Evolutionary conservation across 2,329 filamentous ascomycete species (phyloP).

Genomic region (Talaromyces sp.): DNA sequence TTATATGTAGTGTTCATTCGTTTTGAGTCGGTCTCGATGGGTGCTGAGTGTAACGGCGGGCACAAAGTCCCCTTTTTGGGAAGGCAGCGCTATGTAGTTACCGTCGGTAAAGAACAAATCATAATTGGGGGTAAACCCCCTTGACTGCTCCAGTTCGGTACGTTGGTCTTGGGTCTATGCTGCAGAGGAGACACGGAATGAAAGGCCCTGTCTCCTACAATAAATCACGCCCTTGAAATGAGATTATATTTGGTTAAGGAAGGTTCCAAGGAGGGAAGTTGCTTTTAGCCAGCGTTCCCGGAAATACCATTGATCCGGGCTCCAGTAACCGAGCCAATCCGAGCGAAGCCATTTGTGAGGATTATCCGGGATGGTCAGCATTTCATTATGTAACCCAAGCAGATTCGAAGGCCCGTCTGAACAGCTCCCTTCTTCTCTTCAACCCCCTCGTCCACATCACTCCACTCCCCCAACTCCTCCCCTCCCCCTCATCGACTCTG

Average conservation of each 20-base stretch:
- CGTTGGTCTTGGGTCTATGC: constrained; percentile 63
- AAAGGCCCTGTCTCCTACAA: constrained; percentile 61
- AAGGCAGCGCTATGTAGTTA: constrained; percentile 53
- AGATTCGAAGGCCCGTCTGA: constrained; percentile 33
- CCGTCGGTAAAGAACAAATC: constrained; percentile 69
- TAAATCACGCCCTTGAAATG: constrained; percentile 61
- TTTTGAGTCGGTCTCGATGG: background rate
- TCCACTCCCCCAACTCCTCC: constrained; percentile 17
- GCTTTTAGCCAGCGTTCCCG: constrained; percentile 26
- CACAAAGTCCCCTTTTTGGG: background rate
- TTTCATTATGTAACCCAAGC: constrained; percentile 30
- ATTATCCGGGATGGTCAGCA: constrained; percentile 32
- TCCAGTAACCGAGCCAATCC: constrained; percentile 40
- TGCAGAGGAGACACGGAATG: constrained; percentile 63
- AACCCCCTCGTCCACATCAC: constrained; percentile 17
- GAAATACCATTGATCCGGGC: constrained; percentile 33
- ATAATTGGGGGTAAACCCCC: constrained; percentile 55
- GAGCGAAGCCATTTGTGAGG: constrained; percentile 42
- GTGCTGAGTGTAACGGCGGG: no score
- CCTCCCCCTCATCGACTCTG: constrained; percentile 17
- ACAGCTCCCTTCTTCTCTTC: constrained; percentile 28
- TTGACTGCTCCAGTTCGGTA: constrained; percentile 69
- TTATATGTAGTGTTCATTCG: no score
- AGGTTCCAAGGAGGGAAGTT: constrained; percentile 20
- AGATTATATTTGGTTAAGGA: constrained; percentile 53